Base-by-base conservation (phyloP, 345 rosid species). In the Mallotus nudiflorus region DNA sequence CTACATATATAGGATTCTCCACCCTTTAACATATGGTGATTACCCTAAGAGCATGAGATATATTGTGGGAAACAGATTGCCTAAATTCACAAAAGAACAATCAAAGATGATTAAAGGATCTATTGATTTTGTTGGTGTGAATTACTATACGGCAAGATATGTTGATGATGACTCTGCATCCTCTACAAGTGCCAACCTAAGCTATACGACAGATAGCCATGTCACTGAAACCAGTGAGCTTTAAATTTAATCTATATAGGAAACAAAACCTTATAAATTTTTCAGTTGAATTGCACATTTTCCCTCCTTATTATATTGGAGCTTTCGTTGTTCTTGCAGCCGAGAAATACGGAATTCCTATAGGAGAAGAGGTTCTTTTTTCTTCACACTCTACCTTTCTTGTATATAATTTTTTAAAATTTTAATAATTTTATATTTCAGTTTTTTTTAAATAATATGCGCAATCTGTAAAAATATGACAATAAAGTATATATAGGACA, bases 11-110 rank as follows among this genome's bases (percentile, higher is more conserved):
- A 73, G 77, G 77, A 35, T 59, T 40, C 25, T 61, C 1, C 56
- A 68, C 13, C 77, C 77, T 2, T 11, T 74, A 50, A 62, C 64
- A 33, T 51, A 60, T 61, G 77, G 73, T 28, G 77, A 59, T n/a
- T 74, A 74, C 31, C 77, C 77, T 0, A 44, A 59, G 5, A 52
- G 10, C 0, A 74, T 74, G 73, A 22, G 55, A 49, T 16, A 46
- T 5, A 3, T 50, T 18, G 68, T 74, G 12, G 67, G 72, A 4
- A 35, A 59, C 3, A 51, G 77, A 31, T 63, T 74, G 33, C 72
- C 77, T 0, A 37, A 24, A 16, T 74, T 74, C 31, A 67, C 68
- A 12, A 12, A 4, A 35, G 45, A 68, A 11, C 25, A 74, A 52
- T 59, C 60, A 8, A 19, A 48, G 24, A 20, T 74, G 56, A 18